A percentile compares a stretch with the other conserved stretches of the same genome.
Conservation (phyloP, 2,329 filamentous ascomycete genomes). For the Phialophora verrucosa region DNA sequence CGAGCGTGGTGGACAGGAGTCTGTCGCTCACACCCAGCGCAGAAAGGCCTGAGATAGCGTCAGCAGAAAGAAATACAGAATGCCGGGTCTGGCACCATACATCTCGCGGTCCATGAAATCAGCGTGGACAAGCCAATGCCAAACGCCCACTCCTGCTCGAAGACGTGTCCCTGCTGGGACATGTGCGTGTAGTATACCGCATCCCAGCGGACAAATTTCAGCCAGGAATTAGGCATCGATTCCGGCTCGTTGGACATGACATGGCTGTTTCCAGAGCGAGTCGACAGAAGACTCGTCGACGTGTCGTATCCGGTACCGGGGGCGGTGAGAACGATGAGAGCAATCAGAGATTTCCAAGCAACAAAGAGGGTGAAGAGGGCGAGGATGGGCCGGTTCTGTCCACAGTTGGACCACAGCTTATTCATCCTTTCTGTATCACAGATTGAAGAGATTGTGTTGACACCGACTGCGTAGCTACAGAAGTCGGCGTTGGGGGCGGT, state of each 20-base stretch:
- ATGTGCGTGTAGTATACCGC: conserved; percentile 64
- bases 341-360: conserved; percentile 62
- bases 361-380: conserved; percentile 48
- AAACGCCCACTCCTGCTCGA: conserved; percentile 72
- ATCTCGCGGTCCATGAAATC: conserved; percentile 35
- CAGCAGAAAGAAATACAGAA: not conserved
- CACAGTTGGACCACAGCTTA: conserved; percentile 1
- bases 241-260: conserved; percentile 21
- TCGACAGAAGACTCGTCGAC: conserved; percentile 59
- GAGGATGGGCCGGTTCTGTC: conserved; percentile 18
- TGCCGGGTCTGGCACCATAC: conserved; percentile 10
- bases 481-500: not conserved
- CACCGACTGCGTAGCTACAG: not conserved
- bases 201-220: conserved; percentile 65
- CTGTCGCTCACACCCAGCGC: not conserved
- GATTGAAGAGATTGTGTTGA: not conserved
- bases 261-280: not conserved
- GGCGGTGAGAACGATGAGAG: conserved; percentile 55
- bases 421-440: conserved; percentile 11
- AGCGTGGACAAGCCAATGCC: conserved; percentile 56
- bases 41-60: conserved; percentile 13
- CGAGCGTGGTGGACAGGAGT: conserved; percentile 44
- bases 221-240: conserved; percentile 40
- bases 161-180: conserved; percentile 60
- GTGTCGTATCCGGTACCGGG: conserved; percentile 69